Evolutionary conservation across 1,139 yeast species (phyloP).

Genomic region (Candida mesenterica): DNA sequence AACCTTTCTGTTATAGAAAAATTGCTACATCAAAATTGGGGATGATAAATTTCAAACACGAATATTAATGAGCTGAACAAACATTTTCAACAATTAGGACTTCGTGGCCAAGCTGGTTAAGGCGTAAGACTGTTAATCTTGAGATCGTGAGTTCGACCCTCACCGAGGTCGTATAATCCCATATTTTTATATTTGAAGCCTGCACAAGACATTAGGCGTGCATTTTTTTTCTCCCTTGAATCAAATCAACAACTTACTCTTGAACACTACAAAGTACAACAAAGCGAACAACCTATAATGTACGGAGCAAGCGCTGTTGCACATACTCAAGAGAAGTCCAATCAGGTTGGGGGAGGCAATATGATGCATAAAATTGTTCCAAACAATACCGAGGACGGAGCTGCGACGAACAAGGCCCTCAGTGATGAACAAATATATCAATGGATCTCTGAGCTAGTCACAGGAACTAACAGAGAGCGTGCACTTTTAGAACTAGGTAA

Average conservation of each 20-base stretch:
- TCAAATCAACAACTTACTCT: neutral
- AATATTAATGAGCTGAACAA: no score
- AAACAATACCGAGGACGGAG: constrained; percentile 3
- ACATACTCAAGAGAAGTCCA: constrained; percentile 5
- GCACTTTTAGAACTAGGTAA: constrained; percentile 90
- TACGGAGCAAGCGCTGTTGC: constrained; percentile 7
- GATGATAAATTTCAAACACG: no score
- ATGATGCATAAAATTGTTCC: constrained; percentile 6
- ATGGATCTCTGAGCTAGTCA: constrained; percentile 87
- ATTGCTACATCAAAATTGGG: no score
- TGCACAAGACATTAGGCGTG: neutral
- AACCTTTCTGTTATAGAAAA: no score
- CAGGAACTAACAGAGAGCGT: constrained; percentile 88
- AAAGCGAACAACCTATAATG: constrained; percentile 1
- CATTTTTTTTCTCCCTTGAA: neutral
- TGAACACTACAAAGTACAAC: neutral
- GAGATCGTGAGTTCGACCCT: constrained; percentile 47
- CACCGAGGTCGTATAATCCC: constrained; percentile 42
- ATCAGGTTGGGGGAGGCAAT: neutral
- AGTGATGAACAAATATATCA: constrained; percentile 85
- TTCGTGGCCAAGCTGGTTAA: constrained; percentile 56
- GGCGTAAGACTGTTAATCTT: constrained; percentile 55
- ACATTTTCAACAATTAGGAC: constrained; percentile 19
- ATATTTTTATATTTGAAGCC: constrained; percentile 6
- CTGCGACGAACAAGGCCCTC: constrained; percentile 50